Base-by-base conservation (phyloP, 2,329 filamentous ascomycete species). In the Cylindrodendrum hubeiense region DNA sequence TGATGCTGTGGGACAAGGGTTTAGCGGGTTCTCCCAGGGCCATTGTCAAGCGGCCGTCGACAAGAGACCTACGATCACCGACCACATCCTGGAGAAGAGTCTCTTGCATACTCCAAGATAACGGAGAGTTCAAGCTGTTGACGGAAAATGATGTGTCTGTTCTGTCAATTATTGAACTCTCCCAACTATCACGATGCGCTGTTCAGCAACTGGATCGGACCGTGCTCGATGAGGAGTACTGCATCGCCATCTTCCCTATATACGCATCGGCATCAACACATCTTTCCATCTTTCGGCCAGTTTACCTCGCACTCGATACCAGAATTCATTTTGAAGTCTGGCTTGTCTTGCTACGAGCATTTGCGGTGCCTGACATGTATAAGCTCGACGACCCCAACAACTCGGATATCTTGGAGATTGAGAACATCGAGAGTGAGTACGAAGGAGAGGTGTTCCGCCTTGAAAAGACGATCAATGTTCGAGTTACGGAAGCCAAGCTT, bases 241-340 rank as follows among this genome's bases (percentile, higher is more conserved):
- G 95, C 81, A 93, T 99, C 68, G 95, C 93, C 56, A 95, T 99
- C 50, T 98, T 98, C 75, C 95, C 96, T 17, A 95, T 95, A 67
- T 98, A 99, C 79, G 90, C 93, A 1, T 86, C 92, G 10, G 89
- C 89, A 21, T 88, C 93, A 1, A 91, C 89, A 3, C 87, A 91
- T 19, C 84, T 95, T 60, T 91, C 92, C 7, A 88, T 95, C 28
- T 90, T 94, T 64, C 90, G 93, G n/a, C 95, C 96, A 0, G 90
- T 98, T 37, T 98, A 97, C 76, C 84, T 99, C 34, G 92, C 93
- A 4, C 81, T 98, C 47, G 95, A 98, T 71, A 95, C 89, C 26
- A 89, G 95, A 44, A 90, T 97, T 7, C 85, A 97, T n/a, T 97
- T 97, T 74, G 96, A 99, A 77, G 96, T 98, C 13, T 99, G 96